These are phyloP conservation scores for Inonotus obliquus DNA, from an alignment of 1,284 basidiomycete genomes.

Conservation along the genomic window DNA sequence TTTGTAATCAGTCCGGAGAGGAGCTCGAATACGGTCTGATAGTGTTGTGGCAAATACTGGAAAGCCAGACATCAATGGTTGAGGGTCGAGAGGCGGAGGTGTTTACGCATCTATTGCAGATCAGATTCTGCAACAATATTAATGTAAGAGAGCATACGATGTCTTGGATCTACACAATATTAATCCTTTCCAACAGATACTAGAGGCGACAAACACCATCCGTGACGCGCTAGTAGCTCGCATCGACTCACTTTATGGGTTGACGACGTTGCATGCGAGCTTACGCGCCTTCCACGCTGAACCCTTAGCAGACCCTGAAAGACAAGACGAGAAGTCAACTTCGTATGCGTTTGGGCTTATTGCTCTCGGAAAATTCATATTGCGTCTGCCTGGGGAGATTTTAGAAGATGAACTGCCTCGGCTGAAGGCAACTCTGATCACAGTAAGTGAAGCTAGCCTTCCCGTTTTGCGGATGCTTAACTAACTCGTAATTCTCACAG, in stretches of 20 bases:
- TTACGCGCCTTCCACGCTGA: slow-evolving; percentile 58
- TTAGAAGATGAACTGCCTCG: slow-evolving; percentile 82
- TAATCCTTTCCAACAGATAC: slow-evolving; percentile 42
- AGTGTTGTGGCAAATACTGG: slow-evolving; percentile 71
- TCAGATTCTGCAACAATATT: slow-evolving; percentile 64
- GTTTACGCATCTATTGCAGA: slow-evolving; percentile 55
- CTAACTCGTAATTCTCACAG: slow-evolving; percentile 33
- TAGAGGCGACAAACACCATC: slow-evolving; percentile 75
- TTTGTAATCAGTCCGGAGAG: slow-evolving; percentile 40
- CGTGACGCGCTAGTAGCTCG: slow-evolving; percentile 65
- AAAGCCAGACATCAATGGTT: slow-evolving; percentile 57
- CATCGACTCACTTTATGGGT: slow-evolving; percentile 76
- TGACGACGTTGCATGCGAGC: slow-evolving; percentile 73
- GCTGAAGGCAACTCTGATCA: slow-evolving; percentile 60
- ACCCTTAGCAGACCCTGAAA: slow-evolving; percentile 38
- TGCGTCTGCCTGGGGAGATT: slow-evolving; percentile 73
- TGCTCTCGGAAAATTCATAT: slow-evolving; percentile 73
- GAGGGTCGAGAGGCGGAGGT: slow-evolving; percentile 72
- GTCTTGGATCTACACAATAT: slow-evolving; percentile 6
- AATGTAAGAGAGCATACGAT: slow-evolving; percentile 38
- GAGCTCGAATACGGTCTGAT: slow-evolving; percentile 70
- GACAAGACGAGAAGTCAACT: slow-evolving; percentile 47
- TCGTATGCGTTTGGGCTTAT: slow-evolving; percentile 78
- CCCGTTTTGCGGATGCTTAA: neutral
- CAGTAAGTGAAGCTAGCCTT: slow-evolving; percentile 40